These are phyloP conservation scores for Phyllostachys edulis DNA, from an alignment of 176 grass and related monocot genomes.

Conservation along the genomic window DNA sequence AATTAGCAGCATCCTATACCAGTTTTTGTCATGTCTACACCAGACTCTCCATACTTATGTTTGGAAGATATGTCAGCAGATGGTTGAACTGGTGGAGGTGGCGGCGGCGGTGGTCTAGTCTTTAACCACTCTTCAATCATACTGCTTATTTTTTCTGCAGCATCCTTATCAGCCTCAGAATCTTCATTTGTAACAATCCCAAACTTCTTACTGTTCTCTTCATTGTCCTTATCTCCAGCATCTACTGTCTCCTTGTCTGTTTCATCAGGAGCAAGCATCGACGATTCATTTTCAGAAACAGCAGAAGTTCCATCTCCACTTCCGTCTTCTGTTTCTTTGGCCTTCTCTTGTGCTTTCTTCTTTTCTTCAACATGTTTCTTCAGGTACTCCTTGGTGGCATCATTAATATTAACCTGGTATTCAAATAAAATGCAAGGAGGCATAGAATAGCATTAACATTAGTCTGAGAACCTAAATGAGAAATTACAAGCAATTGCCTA, in stretches of 20 bases:
- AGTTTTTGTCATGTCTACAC: conserved; percentile 56
- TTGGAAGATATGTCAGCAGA: conserved; percentile 53
- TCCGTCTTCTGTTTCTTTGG: conserved; percentile 56
- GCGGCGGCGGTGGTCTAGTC: conserved; percentile 71
- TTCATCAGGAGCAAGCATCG: conserved; percentile 51
- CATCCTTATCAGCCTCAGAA: conserved; percentile 63
- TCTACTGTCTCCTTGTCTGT: conserved; percentile 47
- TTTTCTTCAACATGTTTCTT: conserved; percentile 89
- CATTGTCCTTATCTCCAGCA: conserved; percentile 53
- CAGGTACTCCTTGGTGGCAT: conserved; percentile 89
- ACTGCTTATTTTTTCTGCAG: conserved; percentile 54
- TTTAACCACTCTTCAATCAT: conserved; percentile 95
- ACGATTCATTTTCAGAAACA: conserved; percentile 52
- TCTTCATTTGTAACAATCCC: conserved; percentile 88
- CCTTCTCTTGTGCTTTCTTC: conserved; percentile 72
- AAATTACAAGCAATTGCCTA: conserved; percentile 25
- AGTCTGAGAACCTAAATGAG: neutral
- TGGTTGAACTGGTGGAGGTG: conserved; percentile 54
- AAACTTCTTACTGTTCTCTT: conserved; percentile 64
- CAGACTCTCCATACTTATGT: conserved; percentile 59
- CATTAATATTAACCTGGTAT: conserved; percentile 83
- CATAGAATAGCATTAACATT: conserved; percentile 12
- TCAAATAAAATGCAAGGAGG: conserved; percentile 16
- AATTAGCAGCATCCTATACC: conserved; percentile 35
- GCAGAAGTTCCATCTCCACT: conserved; percentile 32